phyloP scores from a whole-genome alignment of 2,329 filamentous ascomycete species.

The Rutstroemia sp. region DNA sequence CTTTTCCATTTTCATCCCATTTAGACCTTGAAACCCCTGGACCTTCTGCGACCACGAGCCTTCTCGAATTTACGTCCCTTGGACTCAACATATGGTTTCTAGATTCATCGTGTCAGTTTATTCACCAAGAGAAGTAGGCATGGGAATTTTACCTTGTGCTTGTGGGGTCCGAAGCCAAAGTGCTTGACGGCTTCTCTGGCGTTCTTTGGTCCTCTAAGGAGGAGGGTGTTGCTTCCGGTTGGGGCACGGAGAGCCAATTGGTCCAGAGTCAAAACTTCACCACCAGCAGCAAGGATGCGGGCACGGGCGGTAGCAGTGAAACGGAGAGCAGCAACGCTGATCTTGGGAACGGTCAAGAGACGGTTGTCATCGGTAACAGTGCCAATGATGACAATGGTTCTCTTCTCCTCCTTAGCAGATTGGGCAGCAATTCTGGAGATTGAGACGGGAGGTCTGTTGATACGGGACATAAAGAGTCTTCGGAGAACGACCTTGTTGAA shows the following conservation, averaged over 20 bases:
- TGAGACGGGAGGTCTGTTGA: constrained; percentile 93
- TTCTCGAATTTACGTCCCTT: constrained; percentile 99
- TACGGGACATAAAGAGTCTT: constrained; percentile 96
- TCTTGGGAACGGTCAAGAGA: constrained; percentile 81
- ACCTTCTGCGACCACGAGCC: constrained; percentile 97
- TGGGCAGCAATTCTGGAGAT: constrained; percentile 81
- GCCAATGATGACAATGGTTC: constrained; percentile 90
- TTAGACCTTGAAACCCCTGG: constrained; percentile 99
- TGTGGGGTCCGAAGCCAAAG: constrained; percentile 97
- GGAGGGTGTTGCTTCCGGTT: constrained; percentile 92
- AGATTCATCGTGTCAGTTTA: constrained; percentile 31
- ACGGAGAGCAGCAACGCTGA: constrained; percentile 86
- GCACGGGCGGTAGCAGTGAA: constrained; percentile 96
- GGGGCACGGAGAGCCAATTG: constrained; percentile 93
- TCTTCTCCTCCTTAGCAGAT: constrained; percentile 58
- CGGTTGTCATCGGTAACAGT: constrained; percentile 98
- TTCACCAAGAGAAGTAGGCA: not conserved
- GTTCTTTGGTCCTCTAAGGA: constrained; percentile 98
- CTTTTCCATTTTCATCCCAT: constrained; percentile 19
- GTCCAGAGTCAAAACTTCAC: constrained; percentile 91
- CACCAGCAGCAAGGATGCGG: constrained; percentile 86
- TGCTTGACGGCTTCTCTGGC: constrained; percentile 96
- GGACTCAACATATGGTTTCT: constrained; percentile 96
- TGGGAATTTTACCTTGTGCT: constrained; percentile 70
- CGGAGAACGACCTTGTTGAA: constrained; percentile 99